Evolutionary conservation across 495 filamentous ascomycete genomes (phyloP).

Genomic region (Saxophila tyrrhenica): DNA sequence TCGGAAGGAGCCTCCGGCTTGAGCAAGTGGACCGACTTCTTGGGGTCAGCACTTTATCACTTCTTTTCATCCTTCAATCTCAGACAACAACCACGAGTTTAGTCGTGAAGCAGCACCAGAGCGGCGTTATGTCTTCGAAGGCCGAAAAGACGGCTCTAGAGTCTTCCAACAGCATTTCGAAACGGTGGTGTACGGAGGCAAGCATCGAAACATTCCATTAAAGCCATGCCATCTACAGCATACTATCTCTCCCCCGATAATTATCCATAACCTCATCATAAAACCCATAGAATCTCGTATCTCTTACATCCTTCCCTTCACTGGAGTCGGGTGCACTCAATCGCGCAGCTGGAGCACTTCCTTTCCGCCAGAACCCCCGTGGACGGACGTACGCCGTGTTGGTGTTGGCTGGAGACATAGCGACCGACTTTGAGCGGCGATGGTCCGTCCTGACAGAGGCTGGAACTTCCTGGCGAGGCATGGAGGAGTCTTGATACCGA

Average conservation of each 20-base stretch:
- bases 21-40: no score
- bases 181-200: no score
- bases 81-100: no score
- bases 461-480: not conserved
- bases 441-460: not conserved
- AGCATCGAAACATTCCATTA: no score
- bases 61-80: no score
- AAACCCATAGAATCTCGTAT: conserved; percentile 6
- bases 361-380: not conserved
- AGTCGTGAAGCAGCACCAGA: no score
- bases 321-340: not conserved
- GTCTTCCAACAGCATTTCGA: no score
- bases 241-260: not conserved
- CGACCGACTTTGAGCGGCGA: not conserved
- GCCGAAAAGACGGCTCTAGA: no score
- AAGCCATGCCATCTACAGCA: not conserved
- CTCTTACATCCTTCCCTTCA: not conserved
- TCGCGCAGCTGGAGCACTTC: not conserved
- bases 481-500: not conserved
- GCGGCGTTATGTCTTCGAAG: no score
- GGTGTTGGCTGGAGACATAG: not conserved
- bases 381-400: not conserved
- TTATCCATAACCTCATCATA: not conserved
- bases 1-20: no score
- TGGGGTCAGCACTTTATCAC: no score